A percentile compares a stretch with the other conserved stretches of the same genome.
Conservation (phyloP, 768 basidiomycete genomes). For the Melanogaster broomeanus region DNA sequence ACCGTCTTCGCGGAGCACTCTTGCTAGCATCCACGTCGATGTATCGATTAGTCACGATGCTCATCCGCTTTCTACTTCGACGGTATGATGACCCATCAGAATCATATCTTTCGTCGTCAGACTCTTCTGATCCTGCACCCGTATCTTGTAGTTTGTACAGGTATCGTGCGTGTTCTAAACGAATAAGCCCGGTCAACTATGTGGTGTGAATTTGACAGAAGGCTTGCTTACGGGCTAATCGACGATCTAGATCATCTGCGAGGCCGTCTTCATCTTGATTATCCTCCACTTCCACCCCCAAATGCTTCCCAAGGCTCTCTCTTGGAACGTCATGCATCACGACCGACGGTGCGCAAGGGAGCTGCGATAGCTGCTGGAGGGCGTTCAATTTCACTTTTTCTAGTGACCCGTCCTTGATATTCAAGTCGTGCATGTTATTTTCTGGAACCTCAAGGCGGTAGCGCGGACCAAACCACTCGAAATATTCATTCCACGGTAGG, state of each 20-base stretch:
- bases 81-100: slow-evolving; percentile 48
- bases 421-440: slow-evolving; percentile 96
- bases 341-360: slow-evolving; percentile 81
- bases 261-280: slow-evolving; percentile 38
- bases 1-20: slow-evolving; percentile 44
- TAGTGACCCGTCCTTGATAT: slow-evolving; percentile 76
- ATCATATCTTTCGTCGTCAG: slow-evolving; percentile 49
- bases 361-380: slow-evolving; percentile 55
- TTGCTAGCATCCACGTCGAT: slow-evolving; percentile 45
- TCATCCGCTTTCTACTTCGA: slow-evolving; percentile 60
- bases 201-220: not conserved
- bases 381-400: slow-evolving; percentile 73
- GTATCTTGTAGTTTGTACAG: slow-evolving; percentile 61
- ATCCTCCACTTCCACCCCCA: slow-evolving; percentile 55
- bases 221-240: slow-evolving; percentile 64
- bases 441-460: slow-evolving; percentile 89
- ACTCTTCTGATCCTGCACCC: slow-evolving; percentile 47
- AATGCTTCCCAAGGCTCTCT: slow-evolving; percentile 63
- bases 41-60: slow-evolving; percentile 62
- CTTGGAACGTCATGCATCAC: slow-evolving; percentile 82
- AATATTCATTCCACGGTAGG: slow-evolving; percentile 85
- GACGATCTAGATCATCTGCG: slow-evolving; percentile 65
- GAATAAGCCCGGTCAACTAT: not conserved
- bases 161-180: slow-evolving; percentile 63
- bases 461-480: slow-evolving; percentile 97